Percentiles rank a stretch among this genome's conserved stretches.
Evolutionary conservation across 176 grass and related monocot species (phyloP).

Genomic region (Urochloa ruziziensis): DNA sequence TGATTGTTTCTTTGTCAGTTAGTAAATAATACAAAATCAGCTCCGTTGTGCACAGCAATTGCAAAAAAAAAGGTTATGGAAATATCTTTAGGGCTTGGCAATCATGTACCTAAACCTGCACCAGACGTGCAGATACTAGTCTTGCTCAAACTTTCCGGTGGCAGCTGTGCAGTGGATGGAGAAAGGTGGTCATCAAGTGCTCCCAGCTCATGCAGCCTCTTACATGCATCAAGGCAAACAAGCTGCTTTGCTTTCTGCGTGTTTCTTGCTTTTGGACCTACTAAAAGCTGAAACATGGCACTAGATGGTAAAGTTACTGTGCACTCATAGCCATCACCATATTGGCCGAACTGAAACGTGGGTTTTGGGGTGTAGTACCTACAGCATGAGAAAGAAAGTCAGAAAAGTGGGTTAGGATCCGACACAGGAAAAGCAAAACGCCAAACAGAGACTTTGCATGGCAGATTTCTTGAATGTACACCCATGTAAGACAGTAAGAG

Average conservation of each 20-base stretch:
- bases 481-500: background rate
- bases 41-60: background rate
- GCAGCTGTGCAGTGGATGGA: slow-evolving; percentile 36
- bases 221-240: slow-evolving; percentile 85
- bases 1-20: background rate
- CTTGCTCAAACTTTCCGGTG: slow-evolving; percentile 30
- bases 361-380: slow-evolving; percentile 64
- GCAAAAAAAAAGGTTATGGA: background rate
- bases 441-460: background rate
- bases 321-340: slow-evolving; percentile 54
- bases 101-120: slow-evolving; percentile 59
- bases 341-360: slow-evolving; percentile 41
- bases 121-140: slow-evolving; percentile 3
- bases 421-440: background rate
- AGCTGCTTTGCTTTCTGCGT: slow-evolving; percentile 69
- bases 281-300: slow-evolving; percentile 63
- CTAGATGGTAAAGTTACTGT: slow-evolving; percentile 63
- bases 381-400: background rate
- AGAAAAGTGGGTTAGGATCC: background rate
- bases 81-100: slow-evolving; percentile 16
- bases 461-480: background rate
- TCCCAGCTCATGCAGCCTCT: slow-evolving; percentile 71
- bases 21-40: background rate
- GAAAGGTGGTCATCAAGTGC: slow-evolving; percentile 72
- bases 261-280: slow-evolving; percentile 59